Evolutionary conservation across 2,329 filamentous ascomycete genomes (phyloP), one percentile per base, ranked within the genome.

Genomic region (Aspergillus fijiensis): DNA sequence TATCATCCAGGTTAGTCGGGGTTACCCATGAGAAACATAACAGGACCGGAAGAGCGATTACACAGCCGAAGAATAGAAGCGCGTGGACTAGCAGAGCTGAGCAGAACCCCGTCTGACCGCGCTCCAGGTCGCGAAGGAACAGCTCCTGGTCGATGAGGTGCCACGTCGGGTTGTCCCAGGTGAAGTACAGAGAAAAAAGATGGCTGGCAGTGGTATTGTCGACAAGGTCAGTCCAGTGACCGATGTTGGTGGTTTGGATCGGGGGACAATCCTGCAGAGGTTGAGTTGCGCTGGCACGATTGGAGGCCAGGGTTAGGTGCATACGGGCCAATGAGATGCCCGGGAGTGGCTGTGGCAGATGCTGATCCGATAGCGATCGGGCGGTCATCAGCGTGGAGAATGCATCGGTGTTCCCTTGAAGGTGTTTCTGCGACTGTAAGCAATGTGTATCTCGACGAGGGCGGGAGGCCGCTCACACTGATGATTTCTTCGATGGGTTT

Each of bases 141-240:
- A 63, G 47, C 7, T 60, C 45, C 50, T 61, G 64, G 21, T 69
- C 67, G 47, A 69, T 58, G 23, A 69, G 59, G 33, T 68, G 62
- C 67, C 67, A 69, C 16, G 62, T 66, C 5, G 67, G 64, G 16
- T 69, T 69, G 52, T 69, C 67, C 67, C 67, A 69, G 14, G 62
- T 61, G 42, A 69, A 69, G 51, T 67, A 69, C 11, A 68, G 60
- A 3, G 66, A 68, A 5, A 69, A 50, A 10, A 69, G 55, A 27
- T 69, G 67, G 12, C 67, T 68, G 1, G 67, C 67, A 4, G 61
- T 61, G 42, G 68, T 65, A 48, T 65, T 63, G 21, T 66, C 61
- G 2, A 64, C 63, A 3, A 69, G 60, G 7, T 52, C 58, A 9
- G 65, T 67, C 67, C 67, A 69, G 23, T 56, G 42, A 10, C 65